Base-by-base conservation (phyloP, 2,329 filamentous ascomycete genomes). In the Colletotrichum destructivum region DNA sequence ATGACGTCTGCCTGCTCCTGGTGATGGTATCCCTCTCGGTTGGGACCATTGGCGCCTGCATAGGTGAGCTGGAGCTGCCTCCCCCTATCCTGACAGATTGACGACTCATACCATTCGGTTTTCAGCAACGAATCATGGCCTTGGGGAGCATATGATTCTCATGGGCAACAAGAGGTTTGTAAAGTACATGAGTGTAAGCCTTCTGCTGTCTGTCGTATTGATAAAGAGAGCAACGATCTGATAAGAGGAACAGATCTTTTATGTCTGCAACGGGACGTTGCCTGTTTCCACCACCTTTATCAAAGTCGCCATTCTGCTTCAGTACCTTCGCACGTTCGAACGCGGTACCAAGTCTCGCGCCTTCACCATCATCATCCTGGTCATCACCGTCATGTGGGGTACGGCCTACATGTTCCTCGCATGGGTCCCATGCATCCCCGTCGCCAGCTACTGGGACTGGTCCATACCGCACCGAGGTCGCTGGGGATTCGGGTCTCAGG, bases 361-460 rank as follows among this genome's bases (percentile, higher is more conserved):
- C 11, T 9, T 79, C 16, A 74, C 75, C 16, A 70, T 78, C 11
- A 11, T 61, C 16, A 55, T 77, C 21, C 73, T 77, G 40, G 60
- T 75, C 4, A 72, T 80, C 52, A 78, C 77, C 2, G 75, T 74
- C 1, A 71, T 79, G 3, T 81, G 79, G 79, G 79, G 79, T 2
- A 15, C 75, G 26, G 74, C 75, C 1, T 81, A 77, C 63, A 75
- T 76, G 0, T 75, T 79, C 42, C 66, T 81, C 35, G 78, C 79
- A 15, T 80, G 77, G 77, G 62, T 80, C 1, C 81, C 81, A 2
- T 81, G 79, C 68, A 74, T 79, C 21, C 79, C 79, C 5, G 69
- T 82, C 12, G 66, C 72, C 13, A 76, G 75, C 8, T 82, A 81
- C 72, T 81, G 80, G 79, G 52, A 79, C 38, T 78, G 77, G 75